Evolutionary conservation across 108 stramenopile genomes (phyloP).

Genomic region (Fragilariopsis cylindrus): DNA sequence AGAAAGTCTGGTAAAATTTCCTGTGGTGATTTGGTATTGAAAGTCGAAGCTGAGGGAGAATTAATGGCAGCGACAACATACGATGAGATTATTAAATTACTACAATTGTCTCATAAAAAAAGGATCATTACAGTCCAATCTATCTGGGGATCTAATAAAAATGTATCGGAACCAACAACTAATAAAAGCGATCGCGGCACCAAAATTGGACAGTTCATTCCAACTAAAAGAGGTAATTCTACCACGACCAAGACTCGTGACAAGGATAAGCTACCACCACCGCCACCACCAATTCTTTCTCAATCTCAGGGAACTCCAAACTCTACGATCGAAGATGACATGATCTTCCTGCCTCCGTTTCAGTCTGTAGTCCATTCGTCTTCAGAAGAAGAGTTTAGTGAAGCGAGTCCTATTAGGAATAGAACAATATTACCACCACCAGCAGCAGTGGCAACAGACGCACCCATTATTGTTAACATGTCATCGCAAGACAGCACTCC

Average conservation of each 20-base stretch:
- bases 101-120: constrained; percentile 22
- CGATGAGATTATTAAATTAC: constrained; percentile 36
- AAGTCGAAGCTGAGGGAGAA: constrained; percentile 29
- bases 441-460: neutral
- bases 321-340: neutral
- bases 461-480: neutral
- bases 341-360: neutral
- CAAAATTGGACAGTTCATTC: constrained; percentile 10
- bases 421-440: neutral
- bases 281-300: too few relatives aligned
- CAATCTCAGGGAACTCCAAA: neutral
- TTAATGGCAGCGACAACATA: constrained; percentile 33
- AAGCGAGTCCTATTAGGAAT: neutral
- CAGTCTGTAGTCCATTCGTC: neutral
- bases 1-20: constrained; percentile 42
- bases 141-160: constrained; percentile 14
- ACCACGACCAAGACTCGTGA: neutral
- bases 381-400: neutral
- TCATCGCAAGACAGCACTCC: neutral
- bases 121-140: constrained; percentile 35
- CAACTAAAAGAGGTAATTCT: neutral
- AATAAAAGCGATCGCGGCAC: neutral
- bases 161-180: neutral
- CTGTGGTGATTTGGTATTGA: constrained; percentile 44
- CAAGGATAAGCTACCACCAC: too few relatives aligned